Conservation (phyloP, 768 basidiomycete genomes). For the Gautieria morchelliformis region DNA sequence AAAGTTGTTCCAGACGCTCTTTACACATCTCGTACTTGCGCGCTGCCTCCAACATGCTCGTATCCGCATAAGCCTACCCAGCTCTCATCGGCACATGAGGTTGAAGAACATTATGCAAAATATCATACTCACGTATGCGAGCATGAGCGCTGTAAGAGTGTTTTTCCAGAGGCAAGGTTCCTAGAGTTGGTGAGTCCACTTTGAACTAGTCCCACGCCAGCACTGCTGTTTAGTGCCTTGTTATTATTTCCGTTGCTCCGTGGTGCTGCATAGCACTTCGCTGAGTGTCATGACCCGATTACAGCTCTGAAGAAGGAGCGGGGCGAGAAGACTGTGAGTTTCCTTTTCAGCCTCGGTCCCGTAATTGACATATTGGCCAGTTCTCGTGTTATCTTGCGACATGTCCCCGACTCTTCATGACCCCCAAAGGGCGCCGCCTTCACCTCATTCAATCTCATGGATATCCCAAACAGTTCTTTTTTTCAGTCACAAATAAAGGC, state of each 20-base stretch:
- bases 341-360: slow-evolving; percentile 5
- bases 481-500: slow-evolving; percentile 85
- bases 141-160: slow-evolving; percentile 55
- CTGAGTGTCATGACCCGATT: slow-evolving; percentile 80
- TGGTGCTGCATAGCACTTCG: slow-evolving; percentile 19
- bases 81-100: slow-evolving; percentile 55
- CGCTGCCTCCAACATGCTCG: slow-evolving; percentile 77
- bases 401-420: slow-evolving; percentile 52
- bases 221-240: background rate
- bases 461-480: slow-evolving; percentile 87
- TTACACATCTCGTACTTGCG: slow-evolving; percentile 48
- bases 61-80: slow-evolving; percentile 46
- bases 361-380: slow-evolving; percentile 24
- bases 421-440: slow-evolving; percentile 66
- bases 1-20: slow-evolving; percentile 15
- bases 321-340: slow-evolving; percentile 71
- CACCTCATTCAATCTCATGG: slow-evolving; percentile 77
- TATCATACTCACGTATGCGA: slow-evolving; percentile 82
- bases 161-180: slow-evolving; percentile 77
- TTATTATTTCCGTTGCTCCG: background rate
- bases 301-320: slow-evolving; percentile 66
- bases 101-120: slow-evolving; percentile 75
- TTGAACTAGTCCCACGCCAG: background rate
- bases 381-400: slow-evolving; percentile 67
- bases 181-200: slow-evolving; percentile 61